A percentile compares a stretch with the other conserved stretches of the same genome.
These are phyloP conservation scores for Viola odorata DNA, from an alignment of 345 rosid species.

Conservation along the genomic window DNA sequence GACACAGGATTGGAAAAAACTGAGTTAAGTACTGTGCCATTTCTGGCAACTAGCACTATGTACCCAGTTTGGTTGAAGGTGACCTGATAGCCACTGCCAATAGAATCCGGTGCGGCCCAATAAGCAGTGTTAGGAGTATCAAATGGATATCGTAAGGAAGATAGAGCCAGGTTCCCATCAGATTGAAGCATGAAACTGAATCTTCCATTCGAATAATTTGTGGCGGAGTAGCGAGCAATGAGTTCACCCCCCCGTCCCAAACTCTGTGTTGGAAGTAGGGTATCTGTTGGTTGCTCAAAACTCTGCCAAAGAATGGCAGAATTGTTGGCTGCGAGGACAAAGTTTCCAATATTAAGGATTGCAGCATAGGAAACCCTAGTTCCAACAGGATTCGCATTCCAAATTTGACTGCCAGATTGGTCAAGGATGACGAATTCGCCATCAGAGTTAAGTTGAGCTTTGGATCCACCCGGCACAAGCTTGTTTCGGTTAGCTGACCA, in stretches of 20 bases:
- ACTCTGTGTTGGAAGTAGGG: constrained; percentile 4
- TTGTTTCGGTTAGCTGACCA: constrained; percentile 1
- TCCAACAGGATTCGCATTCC: not conserved
- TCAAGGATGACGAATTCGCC: not conserved
- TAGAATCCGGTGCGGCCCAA: constrained; percentile 17
- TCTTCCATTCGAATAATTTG: constrained; percentile 32
- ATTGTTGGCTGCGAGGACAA: not conserved
- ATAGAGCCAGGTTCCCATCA: constrained; percentile 33
- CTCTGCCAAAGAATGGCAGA: constrained; percentile 3
- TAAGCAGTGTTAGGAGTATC: constrained; percentile 17
- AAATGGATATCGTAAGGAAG: constrained; percentile 17
- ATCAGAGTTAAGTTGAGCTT: not conserved
- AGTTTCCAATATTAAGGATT: not conserved
- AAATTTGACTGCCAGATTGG: not conserved
- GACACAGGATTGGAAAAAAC: constrained; percentile 3
- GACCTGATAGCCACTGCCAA: constrained; percentile 18
- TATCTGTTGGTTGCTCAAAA: not conserved
- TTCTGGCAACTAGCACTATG: constrained; percentile 25
- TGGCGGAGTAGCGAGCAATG: not conserved
- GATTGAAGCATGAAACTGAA: constrained; percentile 22
- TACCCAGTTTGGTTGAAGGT: constrained; percentile 44
- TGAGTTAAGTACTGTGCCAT: constrained; percentile 13
- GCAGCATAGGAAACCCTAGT: not conserved
- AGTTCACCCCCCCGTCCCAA: not conserved
- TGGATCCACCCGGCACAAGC: not conserved